Evolutionary conservation across 1,284 basidiomycete species (phyloP), one percentile per base, ranked within the genome.

Genomic region (Polyporus tsugae): DNA sequence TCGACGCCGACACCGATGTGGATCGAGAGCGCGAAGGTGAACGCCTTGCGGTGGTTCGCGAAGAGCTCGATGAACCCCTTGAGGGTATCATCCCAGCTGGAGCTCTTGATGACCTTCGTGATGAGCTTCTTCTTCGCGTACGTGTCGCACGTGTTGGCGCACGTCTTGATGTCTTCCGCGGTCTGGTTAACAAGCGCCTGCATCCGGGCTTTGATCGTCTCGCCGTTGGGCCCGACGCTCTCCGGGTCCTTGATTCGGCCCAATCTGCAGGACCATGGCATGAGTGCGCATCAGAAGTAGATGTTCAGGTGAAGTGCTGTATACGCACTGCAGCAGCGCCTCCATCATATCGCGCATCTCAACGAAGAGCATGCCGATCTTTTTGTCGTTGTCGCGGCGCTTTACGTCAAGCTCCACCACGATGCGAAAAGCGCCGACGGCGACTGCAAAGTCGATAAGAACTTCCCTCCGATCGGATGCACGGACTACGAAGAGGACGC

Each of bases 331-430:
- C 25, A 84, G 78, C 41, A 85, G 75, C 0, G 77, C 76, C 6
- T 73, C 71, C 80, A 86, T 82, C 80, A 83, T 82, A 60, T 82
- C 55, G 46, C 39, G 44, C 66, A 67, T 67, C 38, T 63, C 66
- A 4, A 60, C 29, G 44, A 67, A 63, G 5, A 86, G 72, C 0
- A 78, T 75, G 2, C 78, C 49, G 1, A 85, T 79, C 55, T 83
- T 84, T 63, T 77, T 78, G 68, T 85, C 81, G 65, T 85, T 86
- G 9, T 83, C 80, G 22, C 82, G 74, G 35, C 82, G 76, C 7
- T 77, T 81, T 4, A 80, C 59, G 39, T 84, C 81, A n/a, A 85
- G 76, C 6, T 75, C 80, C 36, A 82, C 76, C 0, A 82, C 82
- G 3, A 79, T 75, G 68, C 81, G 80, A 74, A 85, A 85, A 0